Evolutionary conservation across 306 rosid genomes (phyloP).

Genomic region (Cucurbita maxima): DNA sequence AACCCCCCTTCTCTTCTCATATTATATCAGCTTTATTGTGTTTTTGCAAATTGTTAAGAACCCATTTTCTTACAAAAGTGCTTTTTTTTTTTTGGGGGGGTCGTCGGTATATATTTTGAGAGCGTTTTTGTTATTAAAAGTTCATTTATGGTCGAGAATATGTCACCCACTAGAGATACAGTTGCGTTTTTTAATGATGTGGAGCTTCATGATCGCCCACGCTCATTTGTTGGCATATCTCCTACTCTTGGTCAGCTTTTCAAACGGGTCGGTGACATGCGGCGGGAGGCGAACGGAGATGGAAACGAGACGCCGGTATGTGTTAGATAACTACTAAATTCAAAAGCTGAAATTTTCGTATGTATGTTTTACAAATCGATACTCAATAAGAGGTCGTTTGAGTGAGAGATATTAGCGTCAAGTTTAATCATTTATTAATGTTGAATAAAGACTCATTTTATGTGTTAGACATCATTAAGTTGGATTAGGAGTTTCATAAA

Average conservation of each 20-base stretch:
- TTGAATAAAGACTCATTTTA: too few species aligned
- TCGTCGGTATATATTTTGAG: background rate
- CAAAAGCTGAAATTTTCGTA: background rate
- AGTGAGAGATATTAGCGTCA: too few species aligned
- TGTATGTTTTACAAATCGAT: too few species aligned
- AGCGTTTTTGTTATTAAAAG: too few species aligned
- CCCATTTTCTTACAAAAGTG: background rate
- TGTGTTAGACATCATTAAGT: too few species aligned
- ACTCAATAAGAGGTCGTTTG: too few species aligned
- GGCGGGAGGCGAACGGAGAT: conserved; percentile 50
- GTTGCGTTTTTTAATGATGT: conserved; percentile 13
- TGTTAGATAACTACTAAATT: background rate
- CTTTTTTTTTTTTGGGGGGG: background rate
- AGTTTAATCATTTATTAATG: too few species aligned
- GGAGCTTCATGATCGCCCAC: conserved; percentile 26
- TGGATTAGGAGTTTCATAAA: too few species aligned
- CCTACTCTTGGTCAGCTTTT: conserved; percentile 65
- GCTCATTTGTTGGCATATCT: conserved; percentile 13
- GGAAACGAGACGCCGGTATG: conserved; percentile 52
- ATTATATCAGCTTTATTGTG: background rate
- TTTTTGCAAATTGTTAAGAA: background rate
- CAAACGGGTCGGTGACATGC: conserved; percentile 56
- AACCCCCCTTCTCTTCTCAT: background rate
- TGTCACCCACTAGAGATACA: conserved; percentile 15
- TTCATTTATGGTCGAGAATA: conserved; percentile 22